phyloP scores from a whole-genome alignment of 345 rosid genomes.

The Citrus inodora region DNA sequence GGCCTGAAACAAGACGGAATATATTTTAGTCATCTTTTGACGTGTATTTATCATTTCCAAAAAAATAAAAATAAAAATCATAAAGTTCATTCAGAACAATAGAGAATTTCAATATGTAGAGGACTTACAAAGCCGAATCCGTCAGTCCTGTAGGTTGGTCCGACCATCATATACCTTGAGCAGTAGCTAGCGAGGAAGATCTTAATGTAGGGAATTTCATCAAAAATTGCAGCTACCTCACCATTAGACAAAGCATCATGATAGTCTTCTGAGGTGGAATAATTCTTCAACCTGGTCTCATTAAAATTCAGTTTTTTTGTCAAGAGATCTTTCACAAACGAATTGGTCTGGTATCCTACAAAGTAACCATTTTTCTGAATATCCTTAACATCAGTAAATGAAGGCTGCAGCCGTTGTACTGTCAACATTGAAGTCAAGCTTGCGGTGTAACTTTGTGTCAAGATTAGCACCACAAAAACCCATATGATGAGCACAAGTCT shows the following conservation, averaged over 20 bases:
- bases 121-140: constrained; percentile 25
- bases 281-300: constrained; percentile 4
- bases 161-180: constrained; percentile 26
- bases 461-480: constrained; percentile 45
- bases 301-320: constrained; percentile 10
- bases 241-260: constrained; percentile 26
- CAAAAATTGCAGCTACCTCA: constrained; percentile 29
- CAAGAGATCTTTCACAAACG: constrained; percentile 17
- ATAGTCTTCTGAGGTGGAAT: constrained; percentile 17
- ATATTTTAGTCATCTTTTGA: not conserved
- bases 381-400: constrained; percentile 1
- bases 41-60: too few species aligned
- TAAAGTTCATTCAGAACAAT: not conserved
- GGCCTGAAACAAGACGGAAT: constrained; percentile 19
- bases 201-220: constrained; percentile 42
- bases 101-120: not conserved
- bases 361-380: constrained; percentile 8
- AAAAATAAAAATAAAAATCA: too few species aligned
- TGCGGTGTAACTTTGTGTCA: constrained; percentile 52
- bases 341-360: constrained; percentile 34
- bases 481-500: constrained; percentile 51
- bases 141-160: constrained; percentile 24
- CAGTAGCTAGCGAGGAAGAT: constrained; percentile 37
- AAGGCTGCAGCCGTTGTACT: constrained; percentile 32
- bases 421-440: constrained; percentile 47